These are phyloP conservation scores for Talaromyces nanjingensis DNA, from an alignment of 495 filamentous ascomycete species.

Conservation along the genomic window DNA sequence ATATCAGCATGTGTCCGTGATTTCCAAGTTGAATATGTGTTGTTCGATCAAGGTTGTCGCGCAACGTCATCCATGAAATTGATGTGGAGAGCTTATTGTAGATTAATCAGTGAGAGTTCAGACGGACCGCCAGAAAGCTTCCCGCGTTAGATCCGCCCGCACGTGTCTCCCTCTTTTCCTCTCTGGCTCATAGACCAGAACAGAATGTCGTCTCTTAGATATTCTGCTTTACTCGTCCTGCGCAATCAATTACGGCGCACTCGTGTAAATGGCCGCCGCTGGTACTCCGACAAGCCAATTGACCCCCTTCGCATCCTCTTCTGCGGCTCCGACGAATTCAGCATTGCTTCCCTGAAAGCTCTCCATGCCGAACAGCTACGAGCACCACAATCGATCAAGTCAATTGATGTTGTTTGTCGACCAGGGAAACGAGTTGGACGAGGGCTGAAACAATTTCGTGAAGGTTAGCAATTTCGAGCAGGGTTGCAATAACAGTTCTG, in stretches of 20 bases:
- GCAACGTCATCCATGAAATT: neutral
- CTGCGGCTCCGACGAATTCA: slow-evolving; percentile 92
- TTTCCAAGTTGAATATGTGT: neutral
- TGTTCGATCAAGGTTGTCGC: neutral
- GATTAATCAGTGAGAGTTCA: neutral
- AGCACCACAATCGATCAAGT: slow-evolving; percentile 54
- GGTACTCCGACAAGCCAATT: slow-evolving; percentile 24
- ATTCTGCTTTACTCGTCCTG: neutral
- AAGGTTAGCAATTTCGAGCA: slow-evolving; percentile 46
- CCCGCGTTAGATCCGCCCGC: neutral
- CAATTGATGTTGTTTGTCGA: slow-evolving; percentile 82
- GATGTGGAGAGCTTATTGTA: neutral
- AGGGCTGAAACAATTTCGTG: slow-evolving; percentile 59
- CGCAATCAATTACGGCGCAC: neutral
- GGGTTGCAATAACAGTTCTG: neutral
- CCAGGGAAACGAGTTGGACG: slow-evolving; percentile 70
- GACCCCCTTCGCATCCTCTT: slow-evolving; percentile 85
- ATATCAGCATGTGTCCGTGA: neutral
- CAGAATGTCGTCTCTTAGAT: neutral
- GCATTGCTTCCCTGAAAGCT: slow-evolving; percentile 68
- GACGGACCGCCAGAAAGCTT: neutral
- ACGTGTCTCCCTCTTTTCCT: neutral
- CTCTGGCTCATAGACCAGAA: neutral
- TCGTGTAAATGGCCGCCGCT: neutral
- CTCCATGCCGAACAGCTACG: slow-evolving; percentile 53